Evolutionary conservation across 768 basidiomycete species (phyloP).

Genomic region (Collybiopsis luxurians): DNA sequence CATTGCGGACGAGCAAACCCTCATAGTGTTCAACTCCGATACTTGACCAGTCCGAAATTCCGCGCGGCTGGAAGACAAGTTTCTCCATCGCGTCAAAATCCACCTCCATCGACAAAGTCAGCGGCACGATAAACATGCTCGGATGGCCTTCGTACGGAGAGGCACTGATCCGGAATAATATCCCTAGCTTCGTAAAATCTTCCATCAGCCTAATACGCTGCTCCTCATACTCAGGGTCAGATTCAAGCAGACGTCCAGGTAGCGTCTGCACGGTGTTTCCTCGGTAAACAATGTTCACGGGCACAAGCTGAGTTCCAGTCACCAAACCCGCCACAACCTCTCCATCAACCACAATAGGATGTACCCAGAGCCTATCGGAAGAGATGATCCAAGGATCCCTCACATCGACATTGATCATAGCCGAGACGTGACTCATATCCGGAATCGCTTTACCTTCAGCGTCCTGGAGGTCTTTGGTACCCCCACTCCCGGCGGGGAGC

Average conservation of each 20-base stretch:
- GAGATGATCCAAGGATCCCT: constrained; percentile 66
- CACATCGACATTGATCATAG: constrained; percentile 57
- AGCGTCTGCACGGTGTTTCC: constrained; percentile 31
- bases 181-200: constrained; percentile 59
- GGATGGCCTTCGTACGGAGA: constrained; percentile 49
- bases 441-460: constrained; percentile 44
- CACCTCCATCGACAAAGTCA: constrained; percentile 45
- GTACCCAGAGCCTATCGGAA: constrained; percentile 53
- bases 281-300: constrained; percentile 39
- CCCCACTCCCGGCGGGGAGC: constrained; percentile 59
- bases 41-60: constrained; percentile 52
- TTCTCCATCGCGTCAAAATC: constrained; percentile 58
- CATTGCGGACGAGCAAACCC: constrained; percentile 52
- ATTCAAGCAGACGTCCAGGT: constrained; percentile 31
- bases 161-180: constrained; percentile 62
- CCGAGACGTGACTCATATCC: constrained; percentile 45
- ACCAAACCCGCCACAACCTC: constrained; percentile 57
- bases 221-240: constrained; percentile 44
- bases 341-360: constrained; percentile 54
- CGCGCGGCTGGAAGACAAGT: constrained; percentile 47
- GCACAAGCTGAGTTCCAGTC: constrained; percentile 57
- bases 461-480: constrained; percentile 48
- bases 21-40: constrained; percentile 49
- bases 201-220: constrained; percentile 52
- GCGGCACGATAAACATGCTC: constrained; percentile 65